These are phyloP conservation scores for Ceratobasidium sp. DNA, from an alignment of 1,284 basidiomycete genomes.

Conservation along the genomic window DNA sequence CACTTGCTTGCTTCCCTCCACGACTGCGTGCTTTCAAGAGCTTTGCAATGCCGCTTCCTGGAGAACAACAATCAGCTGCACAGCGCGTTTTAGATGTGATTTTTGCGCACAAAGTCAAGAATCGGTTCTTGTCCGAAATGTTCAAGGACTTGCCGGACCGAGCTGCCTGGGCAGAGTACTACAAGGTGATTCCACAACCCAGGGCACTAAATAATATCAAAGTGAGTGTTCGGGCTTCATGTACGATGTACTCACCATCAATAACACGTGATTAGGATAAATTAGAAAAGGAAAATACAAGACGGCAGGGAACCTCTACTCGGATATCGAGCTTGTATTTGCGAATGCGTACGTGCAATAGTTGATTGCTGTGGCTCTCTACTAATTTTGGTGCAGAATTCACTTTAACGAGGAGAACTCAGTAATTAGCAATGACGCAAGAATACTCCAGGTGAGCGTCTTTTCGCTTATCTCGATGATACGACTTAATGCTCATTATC, in stretches of 20 bases:
- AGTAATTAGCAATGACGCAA: constrained; percentile 38
- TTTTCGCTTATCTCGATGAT: not conserved
- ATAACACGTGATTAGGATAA: constrained; percentile 48
- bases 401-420: constrained; percentile 41
- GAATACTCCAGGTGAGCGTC: constrained; percentile 38
- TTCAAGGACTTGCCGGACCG: constrained; percentile 79
- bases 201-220: constrained; percentile 71
- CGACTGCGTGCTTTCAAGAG: not conserved
- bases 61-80: constrained; percentile 14
- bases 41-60: constrained; percentile 10
- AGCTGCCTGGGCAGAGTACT: constrained; percentile 79
- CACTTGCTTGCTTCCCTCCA: too few relatives aligned
- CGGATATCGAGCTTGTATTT: constrained; percentile 79
- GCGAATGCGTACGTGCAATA: constrained; percentile 84
- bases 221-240: constrained; percentile 36
- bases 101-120: constrained; percentile 5
- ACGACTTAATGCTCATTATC: not conserved
- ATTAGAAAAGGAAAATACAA: constrained; percentile 74
- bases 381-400: constrained; percentile 58
- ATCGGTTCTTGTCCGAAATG: constrained; percentile 56
- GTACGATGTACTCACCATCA: not conserved
- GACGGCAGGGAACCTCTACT: constrained; percentile 68
- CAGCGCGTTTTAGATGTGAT: constrained; percentile 5
- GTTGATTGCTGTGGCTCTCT: constrained; percentile 60
- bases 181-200: constrained; percentile 81